Conservation (phyloP, 352 stramenopile species). For the Aphanomyces stellatus region DNA sequence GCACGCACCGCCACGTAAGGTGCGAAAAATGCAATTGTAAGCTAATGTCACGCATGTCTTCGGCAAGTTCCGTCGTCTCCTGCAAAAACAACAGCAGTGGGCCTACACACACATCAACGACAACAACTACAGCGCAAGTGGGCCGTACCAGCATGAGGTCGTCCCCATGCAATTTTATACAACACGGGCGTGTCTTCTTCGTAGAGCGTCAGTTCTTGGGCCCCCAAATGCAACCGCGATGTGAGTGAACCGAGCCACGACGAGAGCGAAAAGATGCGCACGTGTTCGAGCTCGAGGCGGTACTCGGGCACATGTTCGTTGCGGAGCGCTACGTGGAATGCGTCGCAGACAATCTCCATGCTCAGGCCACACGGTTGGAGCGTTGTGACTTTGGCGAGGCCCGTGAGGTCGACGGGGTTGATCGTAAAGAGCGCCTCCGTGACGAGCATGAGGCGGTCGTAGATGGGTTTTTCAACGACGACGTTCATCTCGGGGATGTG, state of each 20-base stretch:
- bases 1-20: constrained; percentile 41
- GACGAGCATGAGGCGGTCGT: constrained; percentile 74
- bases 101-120: neutral
- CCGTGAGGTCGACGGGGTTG: constrained; percentile 79
- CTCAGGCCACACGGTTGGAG: constrained; percentile 70
- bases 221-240: constrained; percentile 61
- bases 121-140: neutral
- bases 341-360: constrained; percentile 32
- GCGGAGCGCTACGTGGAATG: neutral
- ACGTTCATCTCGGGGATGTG: constrained; percentile 42
- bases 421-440: constrained; percentile 82
- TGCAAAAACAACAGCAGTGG: constrained; percentile 74
- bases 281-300: constrained; percentile 64
- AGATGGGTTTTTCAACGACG: constrained; percentile 50
- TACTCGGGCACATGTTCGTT: constrained; percentile 27
- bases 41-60: constrained; percentile 85
- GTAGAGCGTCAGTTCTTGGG: constrained; percentile 62
- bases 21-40: constrained; percentile 80
- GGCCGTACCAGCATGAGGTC: constrained; percentile 24
- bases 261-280: constrained; percentile 79
- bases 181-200: constrained; percentile 69
- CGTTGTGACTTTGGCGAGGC: constrained; percentile 61
- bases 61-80: constrained; percentile 36
- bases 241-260: constrained; percentile 79
- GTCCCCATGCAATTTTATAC: constrained; percentile 72